Conservation (phyloP, 257 asterid genomes). For the Gentiana straminea region DNA sequence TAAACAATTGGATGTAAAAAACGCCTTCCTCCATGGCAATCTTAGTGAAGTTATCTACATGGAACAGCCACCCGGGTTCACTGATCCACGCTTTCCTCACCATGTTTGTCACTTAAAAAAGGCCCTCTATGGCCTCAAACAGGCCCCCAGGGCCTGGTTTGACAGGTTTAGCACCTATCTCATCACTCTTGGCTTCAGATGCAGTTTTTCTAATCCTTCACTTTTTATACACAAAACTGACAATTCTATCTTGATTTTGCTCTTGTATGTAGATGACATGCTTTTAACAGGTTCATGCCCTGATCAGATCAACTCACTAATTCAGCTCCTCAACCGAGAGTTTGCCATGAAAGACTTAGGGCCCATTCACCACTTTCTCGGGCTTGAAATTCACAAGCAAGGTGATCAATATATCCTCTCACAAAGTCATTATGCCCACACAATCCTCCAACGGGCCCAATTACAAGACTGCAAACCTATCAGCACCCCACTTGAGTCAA, state of each 20-base stretch:
- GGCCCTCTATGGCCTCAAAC: conserved; percentile 6
- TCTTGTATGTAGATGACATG: conserved; percentile 7
- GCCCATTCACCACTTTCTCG: neutral
- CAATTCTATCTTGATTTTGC: neutral
- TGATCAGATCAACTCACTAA: neutral
- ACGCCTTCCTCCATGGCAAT: neutral
- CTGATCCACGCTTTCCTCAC: too few species aligned
- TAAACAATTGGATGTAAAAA: neutral
- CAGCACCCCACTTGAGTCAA: conserved; percentile 1
- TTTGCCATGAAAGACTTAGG: conserved; percentile 7
- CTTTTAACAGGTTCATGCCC: neutral
- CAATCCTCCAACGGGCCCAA: neutral
- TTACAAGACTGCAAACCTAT: conserved; percentile 2
- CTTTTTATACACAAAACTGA: neutral
- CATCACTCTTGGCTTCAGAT: neutral
- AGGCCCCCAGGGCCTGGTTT: neutral
- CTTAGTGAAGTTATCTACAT: neutral
- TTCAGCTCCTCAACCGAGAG: neutral
- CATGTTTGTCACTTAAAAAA: neutral
- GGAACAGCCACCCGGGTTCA: neutral
- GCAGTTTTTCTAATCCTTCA: conserved; percentile 4
- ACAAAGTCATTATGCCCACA: conserved; percentile 1
- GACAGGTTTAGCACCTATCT: too few species aligned
- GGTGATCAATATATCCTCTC: neutral
- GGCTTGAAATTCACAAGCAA: neutral